Base-by-base conservation (phyloP, 2,329 filamentous ascomycete genomes). In the Aspergillus vadensis region DNA sequence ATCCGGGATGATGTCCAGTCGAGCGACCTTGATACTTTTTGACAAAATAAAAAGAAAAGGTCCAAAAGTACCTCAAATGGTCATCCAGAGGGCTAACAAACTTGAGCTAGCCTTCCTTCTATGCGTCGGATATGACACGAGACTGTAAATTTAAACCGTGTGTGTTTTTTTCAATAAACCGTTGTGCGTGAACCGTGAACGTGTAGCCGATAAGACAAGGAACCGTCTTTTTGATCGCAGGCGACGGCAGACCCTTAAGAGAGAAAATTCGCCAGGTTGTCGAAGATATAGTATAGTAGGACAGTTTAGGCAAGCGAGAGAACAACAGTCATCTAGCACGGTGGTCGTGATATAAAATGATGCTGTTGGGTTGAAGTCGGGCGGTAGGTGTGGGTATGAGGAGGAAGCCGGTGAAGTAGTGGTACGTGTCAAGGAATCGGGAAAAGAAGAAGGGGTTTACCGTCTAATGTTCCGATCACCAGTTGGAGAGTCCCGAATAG, bases 111-210 rank as follows among this genome's bases (percentile, higher is more conserved):
- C 27, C 44, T 32, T 48, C 58, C 59, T 47, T 54, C 50, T 47
- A 53, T 38, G 36, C 57, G 55, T 49, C 60, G 63, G 57, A 66
- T 66, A 67, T 63, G 53, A 51, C 52, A 41, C 50, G 25, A 49
- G 41, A 41, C 15, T 50, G 36, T n/a, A 49, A 38, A 51, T 53
- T 68, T 65, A 61, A 70, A 65, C 63, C 67, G 66, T 57, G 62
- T 57, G 61, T 57, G 62, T 63, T 52, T 60, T 63, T 65, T 62
- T 63, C 63, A 69, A 67, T 64, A 69, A 65, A 73, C 72, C 72
- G 71, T 70, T 70, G 63, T 65, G 70, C 69, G 66, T 67, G 59
- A 60, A 72, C 72, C 72, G 70, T 68, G 44, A 69, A 71, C 66
- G 69, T 69, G 65, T 66, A 69, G 65, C 67, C 64, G 68, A 44